Conservation (phyloP, 768 basidiomycete genomes). For the Albatrellus ellisii region DNA sequence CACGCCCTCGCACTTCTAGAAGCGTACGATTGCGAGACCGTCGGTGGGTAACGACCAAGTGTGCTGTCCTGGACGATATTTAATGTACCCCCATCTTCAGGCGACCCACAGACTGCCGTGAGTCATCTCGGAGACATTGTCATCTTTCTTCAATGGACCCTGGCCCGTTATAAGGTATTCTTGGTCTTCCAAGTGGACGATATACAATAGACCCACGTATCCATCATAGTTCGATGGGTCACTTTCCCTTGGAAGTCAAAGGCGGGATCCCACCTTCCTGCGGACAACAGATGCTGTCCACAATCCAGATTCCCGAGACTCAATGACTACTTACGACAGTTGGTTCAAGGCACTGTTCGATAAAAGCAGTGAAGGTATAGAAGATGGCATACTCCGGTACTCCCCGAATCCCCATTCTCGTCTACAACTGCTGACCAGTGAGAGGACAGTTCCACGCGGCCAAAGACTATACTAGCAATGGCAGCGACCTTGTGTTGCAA, state of each 20-base stretch:
- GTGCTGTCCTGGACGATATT: neutral
- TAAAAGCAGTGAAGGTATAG: conserved; percentile 65
- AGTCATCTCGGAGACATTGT: conserved; percentile 71
- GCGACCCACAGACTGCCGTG: conserved; percentile 76
- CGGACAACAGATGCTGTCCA: conserved; percentile 33
- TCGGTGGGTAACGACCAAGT: conserved; percentile 36
- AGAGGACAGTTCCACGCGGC: conserved; percentile 47
- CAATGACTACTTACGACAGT: conserved; percentile 20
- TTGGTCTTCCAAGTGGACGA: too few species aligned
- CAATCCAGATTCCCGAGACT: conserved; percentile 27
- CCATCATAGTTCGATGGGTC: neutral
- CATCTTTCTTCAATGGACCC: conserved; percentile 52
- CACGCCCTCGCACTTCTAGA: conserved; percentile 50
- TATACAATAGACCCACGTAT: conserved; percentile 14
- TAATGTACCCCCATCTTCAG: conserved; percentile 23
- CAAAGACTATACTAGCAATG: conserved; percentile 51
- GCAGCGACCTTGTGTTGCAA: conserved; percentile 53
- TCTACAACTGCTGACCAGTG: neutral
- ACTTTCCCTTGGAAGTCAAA: conserved; percentile 33
- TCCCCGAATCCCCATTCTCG: neutral
- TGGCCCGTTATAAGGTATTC: conserved; percentile 54
- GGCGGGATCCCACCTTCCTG: conserved; percentile 37
- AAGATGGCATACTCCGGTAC: conserved; percentile 52
- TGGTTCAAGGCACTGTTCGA: conserved; percentile 80
- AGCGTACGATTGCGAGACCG: conserved; percentile 68